Evolutionary conservation across 305 asterid genomes (phyloP), one percentile per base, ranked within the genome.

Genomic region (Solanum hybrid): DNA sequence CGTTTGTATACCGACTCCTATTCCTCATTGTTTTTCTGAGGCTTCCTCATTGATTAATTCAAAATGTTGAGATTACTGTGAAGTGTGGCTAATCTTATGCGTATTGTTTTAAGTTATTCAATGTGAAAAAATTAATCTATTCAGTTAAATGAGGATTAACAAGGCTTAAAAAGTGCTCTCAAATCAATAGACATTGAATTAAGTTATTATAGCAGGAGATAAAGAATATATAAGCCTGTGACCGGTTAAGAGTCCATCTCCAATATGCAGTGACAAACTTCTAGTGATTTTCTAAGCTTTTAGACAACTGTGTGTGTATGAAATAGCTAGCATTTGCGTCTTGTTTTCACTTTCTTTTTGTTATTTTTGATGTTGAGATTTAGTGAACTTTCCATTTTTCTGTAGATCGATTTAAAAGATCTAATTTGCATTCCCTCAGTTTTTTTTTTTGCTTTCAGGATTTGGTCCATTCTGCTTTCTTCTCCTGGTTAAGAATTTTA

Each of bases 1-100:
- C n/a, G 3, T 81, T 81, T 81, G 36, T 38, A 81, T 81, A 38
- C 22, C 0, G 87, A 38, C 34, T 81, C 68, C 75, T 29, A 3
- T 79, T 61, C 57, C 87, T 65, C 88, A 84, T 84, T 88, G 91
- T 38, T 92, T 38, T 88, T 20, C 57, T 34, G 87, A 78, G 70
- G 85, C 37, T 90, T 81, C 24, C 68, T 38, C 68, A 24, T 80
- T 38, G 36, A 39, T 81, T 81, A 2, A 38, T 38, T 13, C 2
- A 38, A 38, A 81, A 26, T 81, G 85, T 38, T 38, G 68, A 79
- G 68, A 81, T 81, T 20, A 37, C 34, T 13, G 36, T 38, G 24
- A 38, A 38, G 68, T 38, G 34, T 78, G 45, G 84, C 51, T 79
- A 79, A 36, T 41, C 85, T 22, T 34, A 79, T 22, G 31, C 24